Percentiles rank a stretch among this genome's conserved stretches.
Conservation (phyloP, 345 rosid species). For the Cardamine resedifolia region DNA sequence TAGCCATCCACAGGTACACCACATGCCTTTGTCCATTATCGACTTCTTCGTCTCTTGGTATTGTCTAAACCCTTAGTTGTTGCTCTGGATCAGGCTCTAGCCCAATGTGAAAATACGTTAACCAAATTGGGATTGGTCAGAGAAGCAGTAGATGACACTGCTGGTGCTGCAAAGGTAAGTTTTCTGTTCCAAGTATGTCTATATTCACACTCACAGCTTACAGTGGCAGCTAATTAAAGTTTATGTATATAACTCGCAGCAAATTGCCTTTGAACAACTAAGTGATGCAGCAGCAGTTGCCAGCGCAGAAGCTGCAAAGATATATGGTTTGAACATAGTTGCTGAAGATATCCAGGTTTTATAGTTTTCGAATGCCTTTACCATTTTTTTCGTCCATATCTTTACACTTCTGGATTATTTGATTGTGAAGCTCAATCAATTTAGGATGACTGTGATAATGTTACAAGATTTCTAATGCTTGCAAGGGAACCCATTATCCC, state of each 20-base stretch:
- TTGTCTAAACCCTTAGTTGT: background rate
- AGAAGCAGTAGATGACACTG: slow-evolving; percentile 95
- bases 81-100: slow-evolving; percentile 70
- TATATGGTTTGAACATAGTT: slow-evolving; percentile 83
- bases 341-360: slow-evolving; percentile 95
- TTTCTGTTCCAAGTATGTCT: background rate
- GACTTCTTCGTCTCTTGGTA: background rate
- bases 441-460: slow-evolving; percentile 86
- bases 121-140: slow-evolving; percentile 78
- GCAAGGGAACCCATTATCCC: slow-evolving; percentile 99
- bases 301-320: slow-evolving; percentile 75
- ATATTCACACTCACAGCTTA: background rate
- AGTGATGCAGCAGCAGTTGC: slow-evolving; percentile 92
- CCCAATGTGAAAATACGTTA: slow-evolving; percentile 90
- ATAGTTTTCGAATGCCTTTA: background rate
- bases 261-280: slow-evolving; percentile 62
- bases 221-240: slow-evolving; percentile 19
- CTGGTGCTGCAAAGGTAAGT: slow-evolving; percentile 93
- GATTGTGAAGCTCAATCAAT: slow-evolving; percentile 30
- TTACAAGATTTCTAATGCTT: slow-evolving; percentile 91
- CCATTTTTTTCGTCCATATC: background rate
- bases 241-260: slow-evolving; percentile 40
- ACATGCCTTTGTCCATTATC: slow-evolving; percentile 6
- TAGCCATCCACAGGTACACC: slow-evolving; percentile 93
- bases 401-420: slow-evolving; percentile 17